phyloP scores from a whole-genome alignment of 2,329 filamentous ascomycete species.

The Lachnellula suecica region DNA sequence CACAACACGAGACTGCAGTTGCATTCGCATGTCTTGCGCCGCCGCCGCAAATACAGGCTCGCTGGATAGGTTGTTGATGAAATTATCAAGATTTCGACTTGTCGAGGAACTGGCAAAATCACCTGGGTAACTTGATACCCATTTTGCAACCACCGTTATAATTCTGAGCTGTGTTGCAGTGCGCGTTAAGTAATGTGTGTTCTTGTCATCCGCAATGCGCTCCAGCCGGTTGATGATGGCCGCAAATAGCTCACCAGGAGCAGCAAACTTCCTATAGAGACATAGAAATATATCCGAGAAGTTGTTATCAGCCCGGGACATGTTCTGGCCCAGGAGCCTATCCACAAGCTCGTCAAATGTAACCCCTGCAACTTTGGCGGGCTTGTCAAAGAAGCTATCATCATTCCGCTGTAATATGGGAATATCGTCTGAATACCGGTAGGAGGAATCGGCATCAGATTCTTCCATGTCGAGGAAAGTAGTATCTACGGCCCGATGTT shows the following conservation, averaged over 20 bases:
- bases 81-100: conserved; percentile 68
- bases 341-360: conserved; percentile 76
- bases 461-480: conserved; percentile 50
- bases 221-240: conserved; percentile 79
- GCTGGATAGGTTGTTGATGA: conserved; percentile 71
- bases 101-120: conserved; percentile 84
- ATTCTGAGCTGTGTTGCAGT: conserved; percentile 81
- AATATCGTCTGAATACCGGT: conserved; percentile 64
- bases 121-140: conserved; percentile 86
- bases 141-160: conserved; percentile 80
- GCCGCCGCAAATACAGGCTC: conserved; percentile 83
- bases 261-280: conserved; percentile 89
- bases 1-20: conserved; percentile 68
- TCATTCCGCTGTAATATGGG: conserved; percentile 67
- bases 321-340: conserved; percentile 76
- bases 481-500: conserved; percentile 22
- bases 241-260: conserved; percentile 74
- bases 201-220: conserved; percentile 63
- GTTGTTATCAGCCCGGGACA: conserved; percentile 85
- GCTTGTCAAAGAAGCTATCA: conserved; percentile 56
- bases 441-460: conserved; percentile 65
- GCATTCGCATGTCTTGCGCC: conserved; percentile 79
- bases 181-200: conserved; percentile 69
- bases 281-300: conserved; percentile 89
- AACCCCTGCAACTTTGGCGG: conserved; percentile 51